Evolutionary conservation across 2,329 filamentous ascomycete genomes (phyloP).

Genomic region (Ceratocystis diversiconidia): DNA sequence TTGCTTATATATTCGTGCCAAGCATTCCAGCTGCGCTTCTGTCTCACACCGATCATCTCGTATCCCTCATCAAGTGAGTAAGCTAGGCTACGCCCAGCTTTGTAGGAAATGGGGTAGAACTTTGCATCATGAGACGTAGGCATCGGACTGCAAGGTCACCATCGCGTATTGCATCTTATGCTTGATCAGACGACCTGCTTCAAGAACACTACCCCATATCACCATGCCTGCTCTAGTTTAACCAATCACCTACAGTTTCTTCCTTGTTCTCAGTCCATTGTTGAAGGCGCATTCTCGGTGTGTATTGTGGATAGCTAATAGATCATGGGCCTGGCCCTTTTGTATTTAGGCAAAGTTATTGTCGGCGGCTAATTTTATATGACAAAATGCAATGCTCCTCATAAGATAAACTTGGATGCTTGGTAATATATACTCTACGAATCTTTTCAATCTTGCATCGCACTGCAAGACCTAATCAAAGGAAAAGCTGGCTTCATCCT

Average conservation of each 20-base stretch:
- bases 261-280: not conserved
- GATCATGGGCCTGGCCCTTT: not conserved
- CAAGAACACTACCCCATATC: too few species aligned
- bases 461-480: too few species aligned
- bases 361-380: not conserved
- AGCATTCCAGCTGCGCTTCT: not conserved
- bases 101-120: not conserved
- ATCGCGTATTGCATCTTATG: not conserved
- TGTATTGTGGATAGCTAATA: not conserved
- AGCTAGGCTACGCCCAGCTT: not conserved
- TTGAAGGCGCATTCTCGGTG: not conserved
- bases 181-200: not conserved
- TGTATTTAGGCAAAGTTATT: not conserved
- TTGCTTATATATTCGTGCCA: constrained; percentile 3
- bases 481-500: too few species aligned
- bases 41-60: not conserved
- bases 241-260: not conserved
- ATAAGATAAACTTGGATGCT: too few species aligned
- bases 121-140: not conserved
- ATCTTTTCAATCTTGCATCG: too few species aligned
- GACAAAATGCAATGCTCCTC: not conserved
- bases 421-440: not conserved
- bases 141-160: not conserved
- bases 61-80: not conserved
- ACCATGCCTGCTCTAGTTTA: too few species aligned